Evolutionary conservation across 257 asterid species (phyloP), one percentile per base, ranked within the genome.

Genomic region (Ilex asprella): DNA sequence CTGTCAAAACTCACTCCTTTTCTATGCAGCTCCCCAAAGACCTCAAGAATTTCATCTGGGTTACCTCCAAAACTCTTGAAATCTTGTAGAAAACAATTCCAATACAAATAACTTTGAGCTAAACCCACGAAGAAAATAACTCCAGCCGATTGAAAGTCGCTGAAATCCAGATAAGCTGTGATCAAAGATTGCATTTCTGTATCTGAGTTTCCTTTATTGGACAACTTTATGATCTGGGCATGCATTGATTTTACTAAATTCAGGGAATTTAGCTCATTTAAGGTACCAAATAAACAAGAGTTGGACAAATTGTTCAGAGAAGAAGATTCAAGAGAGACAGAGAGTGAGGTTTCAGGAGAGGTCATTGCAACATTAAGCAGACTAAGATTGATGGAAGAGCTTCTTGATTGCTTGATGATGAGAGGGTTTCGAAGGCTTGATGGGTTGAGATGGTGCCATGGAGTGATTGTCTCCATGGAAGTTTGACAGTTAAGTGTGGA

Each of bases 151-250:
- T 62, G 78, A 73, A 82, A 79, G 69, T 79, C 86, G 39, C 81
- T 68, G 41, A 76, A 59, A 55, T 76, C 67, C 73, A 85, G 66
- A 71, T 82, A 80, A 30, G 73, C 69, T 57, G 68, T 39, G 69
- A 80, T 72, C 66, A 85, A 73, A 74, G 77, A 78, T 32, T 76
- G 84, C 61, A 78, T 78, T 54, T 78, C 78, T 62, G 54, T 58
- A 52, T 47, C 73, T 29, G 79, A 12, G 66, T 73, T 62, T 55
- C 39, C 16, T 31, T 72, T 35, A 14, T 29, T 64, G 64, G 83
- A 64, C 64, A 32, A 3, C 74, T 85, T 85, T 52, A 82, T 71
- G 68, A 82, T 75, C 69, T 80, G 86, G 81, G 89, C 84, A 78
- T 85, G 93, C 54, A 71, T 78, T 67, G 76, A 74, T 73, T 75